phyloP scores from a whole-genome alignment of 768 basidiomycete species.

The Amanita muscaria region DNA sequence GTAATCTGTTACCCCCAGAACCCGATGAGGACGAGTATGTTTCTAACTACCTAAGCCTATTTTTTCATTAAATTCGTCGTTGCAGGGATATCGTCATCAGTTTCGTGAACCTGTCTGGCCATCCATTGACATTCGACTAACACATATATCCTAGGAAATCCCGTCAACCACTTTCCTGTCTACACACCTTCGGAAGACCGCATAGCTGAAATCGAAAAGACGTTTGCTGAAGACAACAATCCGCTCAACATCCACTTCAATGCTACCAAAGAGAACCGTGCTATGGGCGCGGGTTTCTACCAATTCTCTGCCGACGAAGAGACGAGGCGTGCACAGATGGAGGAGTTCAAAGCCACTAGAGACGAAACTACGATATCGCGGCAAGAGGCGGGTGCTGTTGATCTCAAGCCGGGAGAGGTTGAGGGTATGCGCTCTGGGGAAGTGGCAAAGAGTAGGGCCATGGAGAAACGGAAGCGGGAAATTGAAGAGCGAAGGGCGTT shows the following conservation, averaged over 20 bases:
- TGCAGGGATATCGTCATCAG: constrained; percentile 53
- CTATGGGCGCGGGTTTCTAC: constrained; percentile 87
- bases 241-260: constrained; percentile 78
- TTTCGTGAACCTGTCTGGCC: constrained; percentile 18
- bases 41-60: constrained; percentile 1
- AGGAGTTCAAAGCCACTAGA: constrained; percentile 58
- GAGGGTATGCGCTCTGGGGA: constrained; percentile 59
- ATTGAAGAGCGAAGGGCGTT: constrained; percentile 56
- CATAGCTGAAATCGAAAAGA: constrained; percentile 63
- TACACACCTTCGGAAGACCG: constrained; percentile 82
- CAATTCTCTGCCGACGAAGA: constrained; percentile 87
- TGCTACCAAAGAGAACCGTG: constrained; percentile 70
- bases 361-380: constrained; percentile 63
- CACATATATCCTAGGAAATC: constrained; percentile 50
- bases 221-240: constrained; percentile 60
- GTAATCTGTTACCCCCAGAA: constrained; percentile 44
- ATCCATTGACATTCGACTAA: constrained; percentile 3
- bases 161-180: constrained; percentile 78
- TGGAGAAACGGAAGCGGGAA: constrained; percentile 69
- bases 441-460: constrained; percentile 40
- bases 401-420: constrained; percentile 59
- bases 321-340: constrained; percentile 71
- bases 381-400: constrained; percentile 50
- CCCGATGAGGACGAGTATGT: constrained; percentile 50
- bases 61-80: constrained; percentile 6